Conservation (phyloP, 225 moss, liverwort and hornwort species). For the Neckera pumila region DNA sequence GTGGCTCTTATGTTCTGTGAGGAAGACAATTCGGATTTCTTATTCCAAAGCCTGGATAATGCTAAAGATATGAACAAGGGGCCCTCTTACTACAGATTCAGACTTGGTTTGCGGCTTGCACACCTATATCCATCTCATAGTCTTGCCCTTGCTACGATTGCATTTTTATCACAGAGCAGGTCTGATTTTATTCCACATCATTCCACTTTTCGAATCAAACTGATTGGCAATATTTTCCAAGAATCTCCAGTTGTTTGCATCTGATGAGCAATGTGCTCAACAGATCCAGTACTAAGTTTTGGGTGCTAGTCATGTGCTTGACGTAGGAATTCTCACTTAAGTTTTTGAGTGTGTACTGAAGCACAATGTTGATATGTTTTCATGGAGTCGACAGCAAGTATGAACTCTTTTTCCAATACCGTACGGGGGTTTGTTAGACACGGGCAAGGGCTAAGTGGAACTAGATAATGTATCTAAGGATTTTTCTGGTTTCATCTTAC, state of each 20-base stretch:
- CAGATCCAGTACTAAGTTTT: neutral
- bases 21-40: slow-evolving; percentile 60
- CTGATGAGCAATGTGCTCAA: neutral
- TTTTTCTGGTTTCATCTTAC: slow-evolving; percentile 8
- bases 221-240: neutral
- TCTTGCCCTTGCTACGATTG: slow-evolving; percentile 75
- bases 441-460: neutral
- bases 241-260: neutral
- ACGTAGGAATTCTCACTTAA: neutral
- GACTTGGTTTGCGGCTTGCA: slow-evolving; percentile 62
- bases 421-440: neutral
- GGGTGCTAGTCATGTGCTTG: neutral
- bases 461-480: neutral
- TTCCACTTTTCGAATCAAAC: neutral
- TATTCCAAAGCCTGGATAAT: slow-evolving; percentile 26
- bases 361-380: neutral
- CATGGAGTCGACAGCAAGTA: neutral
- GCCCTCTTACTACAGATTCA: slow-evolving; percentile 27
- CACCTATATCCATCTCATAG: slow-evolving; percentile 74
- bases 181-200: neutral
- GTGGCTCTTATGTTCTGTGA: slow-evolving; percentile 60
- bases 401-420: neutral
- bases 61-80: slow-evolving; percentile 17
- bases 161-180: slow-evolving; percentile 49
- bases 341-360: neutral